phyloP scores from a whole-genome alignment of 345 rosid genomes.

The Anastatica hierochuntica region DNA sequence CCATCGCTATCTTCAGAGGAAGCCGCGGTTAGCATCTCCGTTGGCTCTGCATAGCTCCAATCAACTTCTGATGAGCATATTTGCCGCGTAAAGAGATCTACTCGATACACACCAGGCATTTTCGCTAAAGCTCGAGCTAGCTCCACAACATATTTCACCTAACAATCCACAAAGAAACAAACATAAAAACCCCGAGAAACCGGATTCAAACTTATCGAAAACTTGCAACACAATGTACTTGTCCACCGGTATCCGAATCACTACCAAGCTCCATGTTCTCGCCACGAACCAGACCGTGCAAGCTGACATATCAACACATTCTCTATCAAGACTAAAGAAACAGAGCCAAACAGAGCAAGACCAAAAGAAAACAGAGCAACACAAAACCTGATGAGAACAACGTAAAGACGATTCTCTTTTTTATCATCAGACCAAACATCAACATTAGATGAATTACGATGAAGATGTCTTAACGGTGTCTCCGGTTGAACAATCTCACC shows the following conservation, averaged over 20 bases:
- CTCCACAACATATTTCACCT: slow-evolving; percentile 98
- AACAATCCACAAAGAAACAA: background rate
- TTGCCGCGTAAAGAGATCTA: slow-evolving; percentile 91
- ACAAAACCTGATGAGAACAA: slow-evolving; percentile 75
- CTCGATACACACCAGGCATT: slow-evolving; percentile 97
- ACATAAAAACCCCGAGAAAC: background rate
- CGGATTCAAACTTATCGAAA: background rate
- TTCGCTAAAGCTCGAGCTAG: slow-evolving; percentile 85
- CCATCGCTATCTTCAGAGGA: slow-evolving; percentile 49
- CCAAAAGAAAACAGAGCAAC: background rate
- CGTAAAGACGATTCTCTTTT: slow-evolving; percentile 75
- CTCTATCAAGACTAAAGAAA: background rate
- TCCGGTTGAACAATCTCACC: slow-evolving; percentile 51
- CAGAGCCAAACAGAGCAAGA: background rate
- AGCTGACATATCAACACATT: slow-evolving; percentile 27
- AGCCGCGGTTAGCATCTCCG: slow-evolving; percentile 75
- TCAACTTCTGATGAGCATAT: slow-evolving; percentile 77
- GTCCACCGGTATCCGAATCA: slow-evolving; percentile 98
- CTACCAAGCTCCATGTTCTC: slow-evolving; percentile 99
- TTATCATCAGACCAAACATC: slow-evolving; percentile 97
- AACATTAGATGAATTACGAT: slow-evolving; percentile 59
- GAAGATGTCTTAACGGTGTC: slow-evolving; percentile 52
- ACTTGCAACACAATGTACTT: slow-evolving; percentile 36
- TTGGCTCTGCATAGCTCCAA: slow-evolving; percentile 98
- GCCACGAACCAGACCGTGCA: slow-evolving; percentile 93